Evolutionary conservation across 352 stramenopile genomes (phyloP).

Genomic region (Phytophthora fragariae): DNA sequence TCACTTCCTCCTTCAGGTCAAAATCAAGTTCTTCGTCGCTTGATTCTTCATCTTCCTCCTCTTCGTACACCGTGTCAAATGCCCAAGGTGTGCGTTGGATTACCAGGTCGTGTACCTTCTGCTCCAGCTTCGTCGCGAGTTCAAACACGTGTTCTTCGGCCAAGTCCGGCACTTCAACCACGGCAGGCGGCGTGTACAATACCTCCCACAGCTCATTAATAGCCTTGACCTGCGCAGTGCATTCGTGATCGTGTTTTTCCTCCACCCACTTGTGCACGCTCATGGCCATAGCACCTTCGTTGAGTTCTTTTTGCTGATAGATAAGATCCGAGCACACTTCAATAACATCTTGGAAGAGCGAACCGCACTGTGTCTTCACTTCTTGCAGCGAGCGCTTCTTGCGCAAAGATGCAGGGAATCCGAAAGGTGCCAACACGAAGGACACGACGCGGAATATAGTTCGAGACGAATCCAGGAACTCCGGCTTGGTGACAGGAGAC

Average conservation of each 20-base stretch:
- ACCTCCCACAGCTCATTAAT: conserved; percentile 82
- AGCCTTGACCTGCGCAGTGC: conserved; percentile 67
- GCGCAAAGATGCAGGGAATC: conserved; percentile 65
- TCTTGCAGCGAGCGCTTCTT: conserved; percentile 73
- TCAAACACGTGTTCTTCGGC: conserved; percentile 55
- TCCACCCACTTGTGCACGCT: conserved; percentile 90
- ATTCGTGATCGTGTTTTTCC: conserved; percentile 72
- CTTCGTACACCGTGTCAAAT: conserved; percentile 41
- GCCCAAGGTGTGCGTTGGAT: conserved; percentile 75
- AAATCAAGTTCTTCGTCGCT: conserved; percentile 30
- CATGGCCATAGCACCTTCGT: conserved; percentile 88
- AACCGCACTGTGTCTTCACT: conserved; percentile 75
- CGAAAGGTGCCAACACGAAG: conserved; percentile 84
- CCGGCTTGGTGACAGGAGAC: conserved; percentile 61
- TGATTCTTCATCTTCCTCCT: conserved; percentile 31
- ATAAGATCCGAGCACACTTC: conserved; percentile 88
- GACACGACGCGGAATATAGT: conserved; percentile 83
- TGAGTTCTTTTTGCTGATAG: conserved; percentile 74
- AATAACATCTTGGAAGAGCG: conserved; percentile 86
- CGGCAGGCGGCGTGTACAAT: conserved; percentile 65
- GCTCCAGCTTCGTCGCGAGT: conserved; percentile 53
- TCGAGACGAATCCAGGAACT: conserved; percentile 72
- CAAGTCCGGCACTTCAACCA: conserved; percentile 77
- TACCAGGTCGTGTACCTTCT: conserved; percentile 50
- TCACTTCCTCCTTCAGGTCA: conserved; percentile 33